A percentile compares a stretch with the other conserved stretches of the same genome.
Conservation (phyloP, 192 early-diverging fungal species). For the Gryganskiella cystojenkinii region DNA sequence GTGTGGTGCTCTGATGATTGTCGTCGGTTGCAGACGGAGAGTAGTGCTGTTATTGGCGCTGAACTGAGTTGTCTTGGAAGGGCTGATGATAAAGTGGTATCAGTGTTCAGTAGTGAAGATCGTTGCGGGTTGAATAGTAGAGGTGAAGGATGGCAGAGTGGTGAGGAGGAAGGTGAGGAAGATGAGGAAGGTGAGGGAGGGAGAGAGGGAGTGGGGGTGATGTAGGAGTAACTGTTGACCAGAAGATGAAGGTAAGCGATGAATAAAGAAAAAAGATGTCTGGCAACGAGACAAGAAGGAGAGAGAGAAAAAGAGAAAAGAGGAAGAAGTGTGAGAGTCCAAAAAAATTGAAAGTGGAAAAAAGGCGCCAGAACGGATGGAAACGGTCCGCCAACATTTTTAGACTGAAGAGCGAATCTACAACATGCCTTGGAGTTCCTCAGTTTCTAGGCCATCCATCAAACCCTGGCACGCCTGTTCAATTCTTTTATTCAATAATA, state of each 20-base stretch:
- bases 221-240: too few relatives aligned
- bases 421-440: too few relatives aligned
- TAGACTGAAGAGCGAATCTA: too few relatives aligned
- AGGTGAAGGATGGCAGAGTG: neutral
- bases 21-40: too few relatives aligned
- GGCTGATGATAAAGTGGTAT: neutral
- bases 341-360: neutral
- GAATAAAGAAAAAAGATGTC: neutral
- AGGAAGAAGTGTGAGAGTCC: neutral
- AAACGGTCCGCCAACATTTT: neutral
- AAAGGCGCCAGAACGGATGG: too few relatives aligned
- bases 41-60: too few relatives aligned
- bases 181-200: neutral
- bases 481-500: too few relatives aligned
- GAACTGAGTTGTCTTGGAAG: too few relatives aligned
- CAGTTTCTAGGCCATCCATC: too few relatives aligned
- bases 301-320: constrained; percentile 3
- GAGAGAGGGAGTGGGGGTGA: too few relatives aligned
- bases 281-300: neutral
- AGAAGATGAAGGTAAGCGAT: neutral
- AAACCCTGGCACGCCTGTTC: too few relatives aligned
- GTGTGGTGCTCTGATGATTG: too few relatives aligned
- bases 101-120: neutral
- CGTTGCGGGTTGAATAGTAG: neutral
- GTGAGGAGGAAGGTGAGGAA: neutral